phyloP scores from a whole-genome alignment of 2,329 filamentous ascomycete species.

The Cladosporium sp. region DNA sequence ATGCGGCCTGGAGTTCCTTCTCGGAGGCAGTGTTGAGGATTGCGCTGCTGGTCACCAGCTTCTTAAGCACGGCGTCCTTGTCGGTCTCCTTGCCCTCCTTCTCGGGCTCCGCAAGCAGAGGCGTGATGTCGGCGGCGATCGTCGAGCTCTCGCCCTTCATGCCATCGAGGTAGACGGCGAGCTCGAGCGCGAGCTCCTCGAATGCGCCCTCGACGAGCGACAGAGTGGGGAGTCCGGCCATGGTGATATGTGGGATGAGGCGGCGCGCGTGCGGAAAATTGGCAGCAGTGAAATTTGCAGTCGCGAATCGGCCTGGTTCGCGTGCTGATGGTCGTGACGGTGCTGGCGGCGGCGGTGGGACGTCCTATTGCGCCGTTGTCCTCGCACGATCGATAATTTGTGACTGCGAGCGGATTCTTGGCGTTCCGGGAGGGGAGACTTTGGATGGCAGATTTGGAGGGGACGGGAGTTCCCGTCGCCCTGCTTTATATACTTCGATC shows the following conservation, averaged over 20 bases:
- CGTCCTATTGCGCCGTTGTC: slow-evolving; percentile 5
- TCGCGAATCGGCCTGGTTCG: slow-evolving; percentile 9
- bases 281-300: not conserved
- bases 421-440: not conserved
- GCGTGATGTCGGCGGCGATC: slow-evolving; percentile 61
- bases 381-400: slow-evolving; percentile 1
- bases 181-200: slow-evolving; percentile 87
- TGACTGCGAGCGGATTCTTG: slow-evolving; percentile 1
- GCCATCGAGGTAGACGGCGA: slow-evolving; percentile 88
- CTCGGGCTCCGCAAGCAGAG: slow-evolving; percentile 53
- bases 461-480: not conserved
- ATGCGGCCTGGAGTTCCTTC: slow-evolving; percentile 93
- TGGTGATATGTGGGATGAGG: slow-evolving; percentile 27
- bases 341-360: not conserved
- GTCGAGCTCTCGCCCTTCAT: slow-evolving; percentile 60
- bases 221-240: slow-evolving; percentile 59
- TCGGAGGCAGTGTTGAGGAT: slow-evolving; percentile 82
- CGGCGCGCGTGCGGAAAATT: not conserved
- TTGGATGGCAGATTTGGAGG: not conserved
- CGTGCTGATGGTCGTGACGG: slow-evolving; percentile 1
- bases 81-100: slow-evolving; percentile 52
- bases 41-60: slow-evolving; percentile 75
- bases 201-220: slow-evolving; percentile 85
- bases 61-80: slow-evolving; percentile 81
- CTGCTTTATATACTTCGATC: too few species aligned